Conservation (phyloP, 2,329 filamentous ascomycete genomes). For the Aspergillus arachidicola region DNA sequence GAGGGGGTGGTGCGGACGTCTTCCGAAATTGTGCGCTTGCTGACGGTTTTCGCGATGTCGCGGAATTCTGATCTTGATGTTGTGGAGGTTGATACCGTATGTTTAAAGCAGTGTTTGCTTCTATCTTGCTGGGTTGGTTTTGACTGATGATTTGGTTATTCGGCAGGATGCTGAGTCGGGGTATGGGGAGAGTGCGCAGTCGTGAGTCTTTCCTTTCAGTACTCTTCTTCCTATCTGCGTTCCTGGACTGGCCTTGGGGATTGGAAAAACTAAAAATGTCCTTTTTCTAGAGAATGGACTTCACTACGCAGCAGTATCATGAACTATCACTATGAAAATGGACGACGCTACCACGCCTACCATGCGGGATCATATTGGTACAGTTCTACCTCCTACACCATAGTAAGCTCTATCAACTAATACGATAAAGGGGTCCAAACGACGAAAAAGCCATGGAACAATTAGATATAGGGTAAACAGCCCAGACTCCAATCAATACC, state of each 20-base stretch:
- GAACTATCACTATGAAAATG: constrained; percentile 32
- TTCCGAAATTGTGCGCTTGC: not conserved
- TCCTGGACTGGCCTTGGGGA: not conserved
- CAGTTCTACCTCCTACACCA: not conserved
- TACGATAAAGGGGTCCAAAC: constrained; percentile 19
- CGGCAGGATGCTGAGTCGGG: not conserved
- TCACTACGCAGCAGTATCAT: constrained; percentile 19
- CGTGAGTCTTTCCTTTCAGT: not conserved
- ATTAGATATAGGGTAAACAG: constrained; percentile 25
- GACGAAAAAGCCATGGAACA: constrained; percentile 26
- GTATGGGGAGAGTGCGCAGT: not conserved
- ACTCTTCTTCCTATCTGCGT: not conserved
- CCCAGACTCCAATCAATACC: not conserved
- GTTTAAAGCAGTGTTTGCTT: not conserved
- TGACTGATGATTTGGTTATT: not conserved
- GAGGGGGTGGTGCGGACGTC: not conserved
- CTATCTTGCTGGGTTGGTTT: not conserved
- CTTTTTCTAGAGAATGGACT: not conserved
- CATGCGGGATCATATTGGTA: constrained; percentile 29
- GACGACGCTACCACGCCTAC: constrained; percentile 37
- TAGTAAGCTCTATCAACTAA: not conserved
- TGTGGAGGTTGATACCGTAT: not conserved
- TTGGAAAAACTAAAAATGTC: not conserved
- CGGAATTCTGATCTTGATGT: not conserved
- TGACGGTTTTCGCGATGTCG: not conserved